Evolutionary conservation across 352 stramenopile genomes (phyloP).

Genomic region (Nothophytophthora sp.): DNA sequence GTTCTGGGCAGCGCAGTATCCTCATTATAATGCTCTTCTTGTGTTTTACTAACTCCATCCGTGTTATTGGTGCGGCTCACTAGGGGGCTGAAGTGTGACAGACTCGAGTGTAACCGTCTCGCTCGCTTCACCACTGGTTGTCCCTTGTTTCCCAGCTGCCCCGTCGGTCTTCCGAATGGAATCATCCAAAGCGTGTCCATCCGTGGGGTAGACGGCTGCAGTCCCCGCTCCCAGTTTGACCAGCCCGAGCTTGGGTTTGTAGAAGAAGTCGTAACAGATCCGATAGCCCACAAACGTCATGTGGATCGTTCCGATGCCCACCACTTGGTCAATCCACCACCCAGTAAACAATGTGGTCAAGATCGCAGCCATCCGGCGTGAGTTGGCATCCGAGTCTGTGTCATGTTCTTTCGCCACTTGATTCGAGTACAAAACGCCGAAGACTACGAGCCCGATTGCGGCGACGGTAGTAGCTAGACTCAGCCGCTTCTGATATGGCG

Average conservation of each 20-base stretch:
- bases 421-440: constrained; percentile 11
- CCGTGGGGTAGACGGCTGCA: constrained; percentile 2
- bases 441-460: constrained; percentile 1
- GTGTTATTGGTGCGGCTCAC: too few relatives aligned
- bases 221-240: not conserved
- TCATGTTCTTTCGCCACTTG: constrained; percentile 1
- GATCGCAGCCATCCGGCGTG: constrained; percentile 4
- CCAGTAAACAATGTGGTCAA: not conserved
- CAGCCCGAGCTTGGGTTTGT: not conserved
- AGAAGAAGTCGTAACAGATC: constrained; percentile 1
- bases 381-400: not conserved
- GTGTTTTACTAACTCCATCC: too few relatives aligned
- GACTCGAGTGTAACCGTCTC: too few relatives aligned
- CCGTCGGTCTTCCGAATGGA: too few relatives aligned
- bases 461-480: not conserved
- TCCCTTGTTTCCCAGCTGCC: too few relatives aligned
- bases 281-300: not conserved
- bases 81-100: too few relatives aligned
- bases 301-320: not conserved
- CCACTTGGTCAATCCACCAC: constrained; percentile 8
- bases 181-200: not conserved
- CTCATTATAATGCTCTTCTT: too few relatives aligned
- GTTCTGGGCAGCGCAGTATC: too few relatives aligned
- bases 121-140: too few relatives aligned
- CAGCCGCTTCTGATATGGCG: constrained; percentile 4